phyloP scores from a whole-genome alignment of 192 early-diverging fungal species.

The Podila epicladia region DNA sequence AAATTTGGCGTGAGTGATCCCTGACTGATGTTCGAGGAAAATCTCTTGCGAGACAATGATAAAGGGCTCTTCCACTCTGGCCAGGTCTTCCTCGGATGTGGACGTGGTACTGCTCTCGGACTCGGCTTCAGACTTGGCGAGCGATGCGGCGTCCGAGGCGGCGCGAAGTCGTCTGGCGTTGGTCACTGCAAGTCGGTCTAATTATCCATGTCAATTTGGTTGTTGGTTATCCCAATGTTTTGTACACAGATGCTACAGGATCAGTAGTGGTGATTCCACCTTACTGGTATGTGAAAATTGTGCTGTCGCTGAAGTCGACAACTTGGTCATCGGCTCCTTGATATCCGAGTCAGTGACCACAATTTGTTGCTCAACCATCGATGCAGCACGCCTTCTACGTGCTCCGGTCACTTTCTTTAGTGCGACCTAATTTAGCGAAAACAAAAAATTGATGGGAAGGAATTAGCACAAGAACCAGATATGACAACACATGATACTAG shows the following conservation, averaged over 20 bases:
- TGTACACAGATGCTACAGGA: too few species aligned
- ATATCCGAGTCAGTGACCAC: slow-evolving; percentile 23
- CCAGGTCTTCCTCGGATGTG: slow-evolving; percentile 22
- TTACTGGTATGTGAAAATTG: slow-evolving; percentile 44
- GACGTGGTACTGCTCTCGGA: slow-evolving; percentile 29
- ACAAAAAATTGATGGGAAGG: not conserved
- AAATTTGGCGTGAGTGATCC: slow-evolving; percentile 64
- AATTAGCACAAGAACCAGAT: not conserved
- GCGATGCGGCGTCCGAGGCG: slow-evolving; percentile 40
- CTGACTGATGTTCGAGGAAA: slow-evolving; percentile 67
- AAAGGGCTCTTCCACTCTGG: slow-evolving; percentile 31
- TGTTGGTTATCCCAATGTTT: too few species aligned
- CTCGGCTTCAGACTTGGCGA: slow-evolving; percentile 30
- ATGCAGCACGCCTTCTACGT: slow-evolving; percentile 38
- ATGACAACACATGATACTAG: not conserved
- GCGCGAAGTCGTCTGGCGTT: slow-evolving; percentile 37
- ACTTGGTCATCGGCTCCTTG: slow-evolving; percentile 22
- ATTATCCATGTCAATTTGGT: too few species aligned
- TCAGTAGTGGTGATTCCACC: not conserved
- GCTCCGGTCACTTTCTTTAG: slow-evolving; percentile 46
- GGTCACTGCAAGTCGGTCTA: slow-evolving; percentile 33
- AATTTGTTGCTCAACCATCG: slow-evolving; percentile 41
- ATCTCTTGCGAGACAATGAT: slow-evolving; percentile 58
- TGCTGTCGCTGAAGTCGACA: slow-evolving; percentile 23
- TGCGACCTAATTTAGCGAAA: slow-evolving; percentile 17